Conservation (phyloP, 352 stramenopile genomes). For the Globisporangium nodosum region DNA sequence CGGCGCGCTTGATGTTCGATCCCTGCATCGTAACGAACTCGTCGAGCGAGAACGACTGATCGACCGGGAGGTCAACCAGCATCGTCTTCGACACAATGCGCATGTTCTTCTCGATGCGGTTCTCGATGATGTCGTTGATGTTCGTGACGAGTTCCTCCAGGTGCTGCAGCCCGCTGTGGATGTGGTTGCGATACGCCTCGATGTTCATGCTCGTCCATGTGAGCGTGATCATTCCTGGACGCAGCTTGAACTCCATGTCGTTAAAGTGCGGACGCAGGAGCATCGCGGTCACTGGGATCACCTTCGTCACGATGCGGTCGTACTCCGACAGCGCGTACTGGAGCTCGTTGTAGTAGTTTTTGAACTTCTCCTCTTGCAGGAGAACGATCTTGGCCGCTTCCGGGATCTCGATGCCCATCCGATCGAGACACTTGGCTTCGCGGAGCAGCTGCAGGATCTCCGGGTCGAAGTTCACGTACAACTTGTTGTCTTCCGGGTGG, state of each 20-base stretch:
- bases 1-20: slow-evolving; percentile 90
- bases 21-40: slow-evolving; percentile 98
- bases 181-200: slow-evolving; percentile 95
- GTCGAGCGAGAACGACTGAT: slow-evolving; percentile 96
- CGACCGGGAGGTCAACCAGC: slow-evolving; percentile 95
- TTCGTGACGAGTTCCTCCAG: slow-evolving; percentile 97
- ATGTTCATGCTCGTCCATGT: slow-evolving; percentile 99
- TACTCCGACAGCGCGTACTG: slow-evolving; percentile 97
- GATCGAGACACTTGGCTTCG: slow-evolving; percentile 97
- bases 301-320: slow-evolving; percentile 94
- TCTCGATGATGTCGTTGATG: slow-evolving; percentile 99
- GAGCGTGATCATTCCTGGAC: slow-evolving; percentile 98
- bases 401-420: slow-evolving; percentile 98
- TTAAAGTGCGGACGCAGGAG: slow-evolving; percentile 96
- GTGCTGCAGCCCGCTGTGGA: slow-evolving; percentile 90
- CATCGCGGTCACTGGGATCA: slow-evolving; percentile 97
- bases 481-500: slow-evolving; percentile 96
- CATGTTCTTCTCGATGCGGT: slow-evolving; percentile 98
- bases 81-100: slow-evolving; percentile 97
- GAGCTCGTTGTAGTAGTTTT: slow-evolving; percentile 98
- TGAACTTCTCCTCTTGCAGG: slow-evolving; percentile 98
- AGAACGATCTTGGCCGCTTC: slow-evolving; percentile 97
- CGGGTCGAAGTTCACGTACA: slow-evolving; percentile 99
- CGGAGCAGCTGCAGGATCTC: slow-evolving; percentile 97
- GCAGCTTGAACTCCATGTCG: slow-evolving; percentile 99